These are phyloP conservation scores for Picochlorum sp. DNA, from an alignment of 139 green algal species.

Conservation along the genomic window DNA sequence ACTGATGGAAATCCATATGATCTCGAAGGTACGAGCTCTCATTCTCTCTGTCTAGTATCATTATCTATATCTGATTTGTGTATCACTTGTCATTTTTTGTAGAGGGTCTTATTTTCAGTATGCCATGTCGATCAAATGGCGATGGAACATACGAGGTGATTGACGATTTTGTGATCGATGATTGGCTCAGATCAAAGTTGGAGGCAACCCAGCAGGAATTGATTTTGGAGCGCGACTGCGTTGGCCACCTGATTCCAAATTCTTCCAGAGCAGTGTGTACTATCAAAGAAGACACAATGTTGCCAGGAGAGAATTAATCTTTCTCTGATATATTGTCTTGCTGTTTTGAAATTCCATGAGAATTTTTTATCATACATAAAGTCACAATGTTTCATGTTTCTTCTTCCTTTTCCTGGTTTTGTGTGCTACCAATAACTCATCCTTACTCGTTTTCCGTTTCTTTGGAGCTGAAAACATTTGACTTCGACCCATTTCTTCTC, in stretches of 20 bases:
- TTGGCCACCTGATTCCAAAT: conserved; percentile 69
- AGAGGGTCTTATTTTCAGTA: conserved; percentile 80
- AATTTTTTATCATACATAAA: too few species aligned
- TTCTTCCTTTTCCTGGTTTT: too few species aligned
- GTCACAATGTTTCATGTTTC: too few species aligned
- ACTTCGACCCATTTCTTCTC: too few species aligned
- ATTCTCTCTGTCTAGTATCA: background rate
- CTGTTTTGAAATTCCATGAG: background rate
- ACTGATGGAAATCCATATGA: conserved; percentile 88
- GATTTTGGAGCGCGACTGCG: conserved; percentile 74
- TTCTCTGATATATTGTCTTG: background rate
- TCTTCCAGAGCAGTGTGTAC: conserved; percentile 43
- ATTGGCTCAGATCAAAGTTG: conserved; percentile 69
- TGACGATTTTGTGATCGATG: conserved; percentile 70
- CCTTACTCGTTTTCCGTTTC: too few species aligned
- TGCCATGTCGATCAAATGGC: conserved; percentile 72
- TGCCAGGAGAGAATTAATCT: conserved; percentile 70
- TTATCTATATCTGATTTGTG: background rate
- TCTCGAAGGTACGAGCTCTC: conserved; percentile 23
- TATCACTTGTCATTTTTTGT: background rate
- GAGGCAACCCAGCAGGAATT: conserved; percentile 68
- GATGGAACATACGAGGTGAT: conserved; percentile 84
- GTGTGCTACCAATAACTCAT: too few species aligned
- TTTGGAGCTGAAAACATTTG: too few species aligned
- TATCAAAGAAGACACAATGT: conserved; percentile 68